Conservation (phyloP, 805 yeast species). For the Priceomyces melissophilus region DNA sequence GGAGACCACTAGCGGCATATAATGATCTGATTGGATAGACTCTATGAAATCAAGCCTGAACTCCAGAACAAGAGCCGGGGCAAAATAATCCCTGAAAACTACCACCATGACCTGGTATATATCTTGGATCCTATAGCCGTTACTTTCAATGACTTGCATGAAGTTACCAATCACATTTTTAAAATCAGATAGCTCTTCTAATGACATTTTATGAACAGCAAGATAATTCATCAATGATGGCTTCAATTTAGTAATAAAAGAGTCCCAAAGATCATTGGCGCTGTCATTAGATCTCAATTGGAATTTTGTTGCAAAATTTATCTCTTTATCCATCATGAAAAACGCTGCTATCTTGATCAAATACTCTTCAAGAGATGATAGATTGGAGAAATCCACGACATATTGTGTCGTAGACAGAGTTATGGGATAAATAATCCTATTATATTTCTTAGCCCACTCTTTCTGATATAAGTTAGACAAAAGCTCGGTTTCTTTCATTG, state of each 20-base stretch:
- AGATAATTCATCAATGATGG: slow-evolving; percentile 54
- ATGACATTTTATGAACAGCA: slow-evolving; percentile 34
- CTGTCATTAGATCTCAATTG: slow-evolving; percentile 60
- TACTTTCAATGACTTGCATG: slow-evolving; percentile 72
- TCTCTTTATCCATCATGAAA: slow-evolving; percentile 67
- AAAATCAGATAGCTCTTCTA: slow-evolving; percentile 48
- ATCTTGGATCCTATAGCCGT: slow-evolving; percentile 55
- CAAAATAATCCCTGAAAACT: slow-evolving; percentile 55
- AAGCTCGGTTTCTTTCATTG: slow-evolving; percentile 61
- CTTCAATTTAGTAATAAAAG: slow-evolving; percentile 53
- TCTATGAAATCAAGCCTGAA: slow-evolving; percentile 61
- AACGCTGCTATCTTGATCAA: slow-evolving; percentile 69
- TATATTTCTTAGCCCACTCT: slow-evolving; percentile 70
- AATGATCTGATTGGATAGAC: slow-evolving; percentile 73
- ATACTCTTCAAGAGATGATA: slow-evolving; percentile 48
- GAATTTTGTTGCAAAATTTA: slow-evolving; percentile 60
- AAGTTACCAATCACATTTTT: slow-evolving; percentile 67
- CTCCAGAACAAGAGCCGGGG: slow-evolving; percentile 50
- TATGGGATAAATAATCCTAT: slow-evolving; percentile 64
- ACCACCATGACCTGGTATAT: slow-evolving; percentile 60
- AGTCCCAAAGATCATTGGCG: slow-evolving; percentile 73
- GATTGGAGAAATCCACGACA: slow-evolving; percentile 24
- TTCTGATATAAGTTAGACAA: slow-evolving; percentile 62
- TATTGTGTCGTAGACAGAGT: slow-evolving; percentile 22
- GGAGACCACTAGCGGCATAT: slow-evolving; percentile 78